Conservation (phyloP, 345 rosid genomes). For the Bruguiera gymnorhiza region DNA sequence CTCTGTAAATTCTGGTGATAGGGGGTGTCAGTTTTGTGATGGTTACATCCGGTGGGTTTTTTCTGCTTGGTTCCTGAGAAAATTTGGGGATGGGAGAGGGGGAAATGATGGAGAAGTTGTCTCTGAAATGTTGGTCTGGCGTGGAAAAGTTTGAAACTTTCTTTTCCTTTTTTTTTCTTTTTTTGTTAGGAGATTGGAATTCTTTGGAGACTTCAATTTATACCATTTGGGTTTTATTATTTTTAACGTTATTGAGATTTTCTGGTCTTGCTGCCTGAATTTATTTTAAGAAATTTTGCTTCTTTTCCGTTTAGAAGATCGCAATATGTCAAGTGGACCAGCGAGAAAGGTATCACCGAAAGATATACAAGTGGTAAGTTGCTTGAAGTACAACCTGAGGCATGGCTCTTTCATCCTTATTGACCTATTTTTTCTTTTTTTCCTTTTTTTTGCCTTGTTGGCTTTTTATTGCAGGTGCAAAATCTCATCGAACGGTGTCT, state of each 20-base stretch:
- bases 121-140: background rate
- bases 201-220: too few species aligned
- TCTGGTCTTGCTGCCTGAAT: background rate
- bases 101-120: background rate
- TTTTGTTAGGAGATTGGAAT: background rate
- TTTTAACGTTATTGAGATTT: background rate
- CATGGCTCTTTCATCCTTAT: background rate
- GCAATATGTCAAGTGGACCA: slow-evolving; percentile 67
- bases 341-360: slow-evolving; percentile 77
- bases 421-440: background rate
- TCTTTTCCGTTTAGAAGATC: slow-evolving; percentile 14
- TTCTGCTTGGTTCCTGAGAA: slow-evolving; percentile 2
- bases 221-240: background rate
- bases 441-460: background rate
- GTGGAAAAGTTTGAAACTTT: background rate
- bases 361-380: slow-evolving; percentile 83
- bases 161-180: background rate
- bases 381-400: background rate
- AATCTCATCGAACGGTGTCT: slow-evolving; percentile 37
- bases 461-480: slow-evolving; percentile 27
- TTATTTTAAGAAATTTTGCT: background rate
- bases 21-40: background rate
- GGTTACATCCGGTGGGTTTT: background rate
- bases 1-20: background rate
- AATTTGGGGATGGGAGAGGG: background rate